Conservation (phyloP, 805 yeast genomes). For the Komagataella mondaviorum region DNA sequence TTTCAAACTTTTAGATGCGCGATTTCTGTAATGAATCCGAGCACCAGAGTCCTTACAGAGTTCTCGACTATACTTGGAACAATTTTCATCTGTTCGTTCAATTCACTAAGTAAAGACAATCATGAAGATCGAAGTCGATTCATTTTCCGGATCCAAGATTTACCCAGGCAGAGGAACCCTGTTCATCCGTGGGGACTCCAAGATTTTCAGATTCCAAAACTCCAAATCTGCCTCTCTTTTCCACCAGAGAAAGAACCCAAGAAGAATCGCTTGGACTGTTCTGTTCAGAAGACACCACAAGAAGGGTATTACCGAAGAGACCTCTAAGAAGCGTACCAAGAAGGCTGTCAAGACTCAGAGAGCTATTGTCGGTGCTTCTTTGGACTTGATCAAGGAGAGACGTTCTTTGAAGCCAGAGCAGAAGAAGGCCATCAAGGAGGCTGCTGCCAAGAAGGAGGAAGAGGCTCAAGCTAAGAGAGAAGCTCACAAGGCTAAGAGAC, state of each 20-base stretch:
- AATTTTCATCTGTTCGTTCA: neutral
- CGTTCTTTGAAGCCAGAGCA: slow-evolving; percentile 92
- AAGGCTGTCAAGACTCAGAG: slow-evolving; percentile 97
- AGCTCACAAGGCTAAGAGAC: slow-evolving; percentile 88
- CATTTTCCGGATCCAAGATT: slow-evolving; percentile 98
- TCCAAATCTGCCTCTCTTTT: slow-evolving; percentile 96
- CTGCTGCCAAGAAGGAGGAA: slow-evolving; percentile 71
- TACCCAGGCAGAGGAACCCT: slow-evolving; percentile 99
- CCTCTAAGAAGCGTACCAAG: slow-evolving; percentile 92
- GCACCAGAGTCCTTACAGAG: neutral
- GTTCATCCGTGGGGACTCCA: slow-evolving; percentile 99
- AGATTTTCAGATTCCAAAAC: slow-evolving; percentile 98
- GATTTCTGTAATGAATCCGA: neutral
- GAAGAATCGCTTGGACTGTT: slow-evolving; percentile 99
- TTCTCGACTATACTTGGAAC: neutral
- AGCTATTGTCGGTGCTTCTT: slow-evolving; percentile 98
- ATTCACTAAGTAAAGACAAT: slow-evolving; percentile 10
- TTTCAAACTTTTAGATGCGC: neutral
- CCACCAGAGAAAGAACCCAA: slow-evolving; percentile 99
- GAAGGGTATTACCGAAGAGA: slow-evolving; percentile 99
- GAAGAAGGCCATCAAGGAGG: slow-evolving; percentile 96
- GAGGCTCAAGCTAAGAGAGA: slow-evolving; percentile 52
- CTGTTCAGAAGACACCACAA: slow-evolving; percentile 99
- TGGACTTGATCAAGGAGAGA: slow-evolving; percentile 96
- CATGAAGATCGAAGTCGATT: slow-evolving; percentile 99